Percentiles rank a stretch among this genome's conserved stretches.
Conservation (phyloP, 2,329 filamentous ascomycete genomes). For the Fonsecaea pugnacius region DNA sequence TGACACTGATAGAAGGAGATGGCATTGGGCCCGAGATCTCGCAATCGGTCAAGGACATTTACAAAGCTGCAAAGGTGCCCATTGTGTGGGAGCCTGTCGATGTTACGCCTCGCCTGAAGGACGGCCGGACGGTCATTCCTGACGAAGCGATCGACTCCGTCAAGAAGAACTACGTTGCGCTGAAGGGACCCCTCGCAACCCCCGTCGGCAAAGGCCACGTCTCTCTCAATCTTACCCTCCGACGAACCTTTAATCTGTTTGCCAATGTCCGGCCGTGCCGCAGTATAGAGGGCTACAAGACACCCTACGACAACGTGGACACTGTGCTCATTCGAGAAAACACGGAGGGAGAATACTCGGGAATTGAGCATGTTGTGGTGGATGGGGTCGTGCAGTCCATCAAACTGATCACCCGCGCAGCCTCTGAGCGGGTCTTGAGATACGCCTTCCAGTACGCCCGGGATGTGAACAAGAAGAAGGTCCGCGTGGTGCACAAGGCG, state of each 20-base stretch:
- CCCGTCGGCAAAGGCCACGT: slow-evolving; percentile 99
- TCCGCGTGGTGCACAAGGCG: slow-evolving; percentile 88
- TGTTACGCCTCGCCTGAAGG: slow-evolving; percentile 88
- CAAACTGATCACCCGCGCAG: slow-evolving; percentile 94
- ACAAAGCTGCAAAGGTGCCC: slow-evolving; percentile 91
- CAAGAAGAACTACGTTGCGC: slow-evolving; percentile 91
- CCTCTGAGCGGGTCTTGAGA: slow-evolving; percentile 91
- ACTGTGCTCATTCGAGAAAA: slow-evolving; percentile 99
- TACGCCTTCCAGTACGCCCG: slow-evolving; percentile 99
- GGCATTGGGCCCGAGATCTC: slow-evolving; percentile 98
- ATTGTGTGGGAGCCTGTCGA: slow-evolving; percentile 98
- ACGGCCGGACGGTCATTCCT: slow-evolving; percentile 94
- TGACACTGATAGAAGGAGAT: slow-evolving; percentile 97
- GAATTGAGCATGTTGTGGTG: slow-evolving; percentile 97
- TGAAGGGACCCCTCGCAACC: slow-evolving; percentile 97
- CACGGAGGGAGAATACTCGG: slow-evolving; percentile 99
- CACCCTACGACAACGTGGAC: slow-evolving; percentile 94
- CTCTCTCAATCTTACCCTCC: slow-evolving; percentile 96
- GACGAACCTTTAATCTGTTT: slow-evolving; percentile 99
- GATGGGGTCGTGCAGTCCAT: slow-evolving; percentile 99
- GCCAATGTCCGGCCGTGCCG: slow-evolving; percentile 98
- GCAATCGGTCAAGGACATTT: slow-evolving; percentile 98
- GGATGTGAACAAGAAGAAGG: slow-evolving; percentile 92
- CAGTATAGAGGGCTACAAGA: slow-evolving; percentile 97
- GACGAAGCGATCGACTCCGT: slow-evolving; percentile 92